Evolutionary conservation across 2,329 filamentous ascomycete species (phyloP).

Genomic region (Aspergillus sp.): DNA sequence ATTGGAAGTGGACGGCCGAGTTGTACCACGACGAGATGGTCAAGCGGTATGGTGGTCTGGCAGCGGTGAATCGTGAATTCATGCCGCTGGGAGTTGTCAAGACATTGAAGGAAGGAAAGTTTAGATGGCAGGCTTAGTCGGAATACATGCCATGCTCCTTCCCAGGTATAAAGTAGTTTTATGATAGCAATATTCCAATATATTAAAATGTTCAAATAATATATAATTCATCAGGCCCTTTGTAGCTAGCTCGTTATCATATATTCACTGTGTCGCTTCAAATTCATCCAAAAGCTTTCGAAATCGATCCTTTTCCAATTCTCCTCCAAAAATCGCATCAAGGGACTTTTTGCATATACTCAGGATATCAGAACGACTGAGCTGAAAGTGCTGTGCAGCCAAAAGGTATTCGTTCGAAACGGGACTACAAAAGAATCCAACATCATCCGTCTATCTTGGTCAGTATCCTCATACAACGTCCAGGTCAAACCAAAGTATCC

Average conservation of each 20-base stretch:
- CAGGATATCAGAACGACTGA: conserved; percentile 47
- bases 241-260: background rate
- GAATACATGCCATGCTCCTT: no score
- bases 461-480: conserved; percentile 1
- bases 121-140: conserved; percentile 31
- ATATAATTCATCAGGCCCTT: no score
- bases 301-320: conserved; percentile 50
- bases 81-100: conserved; percentile 41
- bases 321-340: conserved; percentile 62
- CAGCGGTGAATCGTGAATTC: conserved; percentile 35
- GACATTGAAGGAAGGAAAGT: conserved; percentile 35
- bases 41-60: conserved; percentile 34
- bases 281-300: conserved; percentile 17
- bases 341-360: conserved; percentile 58
- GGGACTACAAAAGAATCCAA: conserved; percentile 73
- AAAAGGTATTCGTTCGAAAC: conserved; percentile 74
- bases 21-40: conserved; percentile 38
- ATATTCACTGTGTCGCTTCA: conserved; percentile 5
- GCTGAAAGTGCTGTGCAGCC: conserved; percentile 64
- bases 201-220: no score
- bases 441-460: conserved; percentile 66
- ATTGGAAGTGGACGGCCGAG: conserved; percentile 41
- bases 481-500: conserved; percentile 1
- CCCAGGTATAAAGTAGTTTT: no score
- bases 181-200: no score